These are phyloP conservation scores for Epichloe coenophiala DNA, from an alignment of 2,329 filamentous ascomycete species.

Conservation along the genomic window DNA sequence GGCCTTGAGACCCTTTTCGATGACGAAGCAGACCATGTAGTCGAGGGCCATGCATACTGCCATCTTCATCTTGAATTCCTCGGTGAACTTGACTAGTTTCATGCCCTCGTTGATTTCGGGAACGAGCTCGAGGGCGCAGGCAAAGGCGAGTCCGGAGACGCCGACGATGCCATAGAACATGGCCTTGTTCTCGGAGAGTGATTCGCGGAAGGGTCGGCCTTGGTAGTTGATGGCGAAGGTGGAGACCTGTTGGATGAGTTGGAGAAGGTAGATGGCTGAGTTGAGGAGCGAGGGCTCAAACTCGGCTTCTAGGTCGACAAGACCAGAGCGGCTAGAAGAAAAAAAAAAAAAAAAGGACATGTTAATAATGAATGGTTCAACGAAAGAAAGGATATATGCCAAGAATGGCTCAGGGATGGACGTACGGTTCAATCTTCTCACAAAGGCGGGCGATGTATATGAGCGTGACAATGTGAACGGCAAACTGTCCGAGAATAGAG, in stretches of 20 bases:
- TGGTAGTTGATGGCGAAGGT: slow-evolving; percentile 99
- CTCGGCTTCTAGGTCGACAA: slow-evolving; percentile 86
- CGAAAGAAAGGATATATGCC: too few relatives aligned
- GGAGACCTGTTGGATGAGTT: slow-evolving; percentile 96
- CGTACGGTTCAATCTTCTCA: slow-evolving; percentile 72
- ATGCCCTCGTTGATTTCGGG: slow-evolving; percentile 91
- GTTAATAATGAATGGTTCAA: slow-evolving; percentile 8
- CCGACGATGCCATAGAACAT: slow-evolving; percentile 97
- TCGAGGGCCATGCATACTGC: slow-evolving; percentile 77
- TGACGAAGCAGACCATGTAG: slow-evolving; percentile 72
- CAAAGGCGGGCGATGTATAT: slow-evolving; percentile 91
- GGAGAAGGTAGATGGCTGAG: slow-evolving; percentile 89
- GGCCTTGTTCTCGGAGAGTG: slow-evolving; percentile 84
- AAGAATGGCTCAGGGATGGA: slow-evolving; percentile 11
- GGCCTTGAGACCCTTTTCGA: slow-evolving; percentile 75
- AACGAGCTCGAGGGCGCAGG: slow-evolving; percentile 86
- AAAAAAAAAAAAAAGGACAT: neutral
- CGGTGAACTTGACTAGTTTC: slow-evolving; percentile 78
- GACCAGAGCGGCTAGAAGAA: slow-evolving; percentile 29
- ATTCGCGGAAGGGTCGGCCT: slow-evolving; percentile 92
- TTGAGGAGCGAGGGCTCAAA: slow-evolving; percentile 91
- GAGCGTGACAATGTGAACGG: slow-evolving; percentile 83
- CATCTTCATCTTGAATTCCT: slow-evolving; percentile 80
- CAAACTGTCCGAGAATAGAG: slow-evolving; percentile 92
- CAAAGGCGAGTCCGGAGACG: slow-evolving; percentile 82